Base-by-base conservation (phyloP, 2,329 filamentous ascomycete species). In the Pseudogymnoascus sp. region DNA sequence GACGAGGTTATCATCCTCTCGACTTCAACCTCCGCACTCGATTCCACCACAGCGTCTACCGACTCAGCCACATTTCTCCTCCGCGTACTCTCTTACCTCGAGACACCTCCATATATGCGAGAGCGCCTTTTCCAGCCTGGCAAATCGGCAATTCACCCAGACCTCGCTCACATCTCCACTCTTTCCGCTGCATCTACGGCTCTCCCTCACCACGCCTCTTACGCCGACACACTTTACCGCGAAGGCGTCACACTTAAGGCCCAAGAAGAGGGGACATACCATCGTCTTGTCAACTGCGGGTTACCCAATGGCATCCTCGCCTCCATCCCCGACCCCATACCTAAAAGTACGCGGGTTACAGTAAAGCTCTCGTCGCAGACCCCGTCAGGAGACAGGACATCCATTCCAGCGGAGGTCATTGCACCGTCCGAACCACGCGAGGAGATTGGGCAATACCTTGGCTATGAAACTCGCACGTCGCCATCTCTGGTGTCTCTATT, bases 1-100 rank as follows among this genome's bases (percentile, higher is more conserved):
- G 92, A 96, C 73, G 92, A 96, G 77, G 82, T 96, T 31, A 81
- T 96, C 61, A 79, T 96, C 63, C 96, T 90, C 75, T 86, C 93
- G 68, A 74, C 64, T 13, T 67, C 68, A 61, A 69, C 60, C 64
- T 67, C 16, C 60, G 68, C n/a, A 69, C 69, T 70, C 62, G 66
- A 36, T 65, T 67, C 39, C 67, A 71, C 25, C 60, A 63, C 6
- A 67, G 67, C 72, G 80, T 37, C 34, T 28, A 61, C 85, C 13
- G 88, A 95, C 71, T 90, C 90, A 0, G 86, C 86, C 65, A 88
- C 93, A 77, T 96, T 93, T 76, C 81, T 96, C 21, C 83, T 85
- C 61, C 91, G 95, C 72, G 78, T 96, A 6, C 80, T 96, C 6
- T 87, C 85, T 65, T 96, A 92, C 76, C 84, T 96, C 66, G 92